These are phyloP conservation scores for Leishmania mexicana DNA, from an alignment of 208 protist species.

Conservation along the genomic window DNA sequence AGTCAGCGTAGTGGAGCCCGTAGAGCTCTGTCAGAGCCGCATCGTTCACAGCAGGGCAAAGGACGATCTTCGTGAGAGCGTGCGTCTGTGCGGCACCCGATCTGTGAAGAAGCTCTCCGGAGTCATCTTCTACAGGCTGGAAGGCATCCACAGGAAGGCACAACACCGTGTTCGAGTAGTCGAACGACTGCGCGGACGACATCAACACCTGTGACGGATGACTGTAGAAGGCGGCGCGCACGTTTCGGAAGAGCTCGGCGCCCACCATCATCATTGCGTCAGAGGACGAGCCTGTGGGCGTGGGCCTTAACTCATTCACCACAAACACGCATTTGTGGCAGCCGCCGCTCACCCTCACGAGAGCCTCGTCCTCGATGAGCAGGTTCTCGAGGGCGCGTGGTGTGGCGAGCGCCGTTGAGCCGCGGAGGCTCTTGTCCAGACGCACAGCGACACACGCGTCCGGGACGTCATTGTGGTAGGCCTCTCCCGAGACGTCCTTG, in stretches of 20 bases:
- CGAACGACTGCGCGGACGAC: neutral
- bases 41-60: slow-evolving; percentile 57
- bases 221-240: slow-evolving; percentile 45
- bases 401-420: slow-evolving; percentile 28
- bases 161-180: slow-evolving; percentile 24
- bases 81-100: neutral
- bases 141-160: slow-evolving; percentile 34
- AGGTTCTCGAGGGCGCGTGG: slow-evolving; percentile 28
- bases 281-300: slow-evolving; percentile 1
- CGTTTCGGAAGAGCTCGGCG: slow-evolving; percentile 67
- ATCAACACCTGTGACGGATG: slow-evolving; percentile 2
- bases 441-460: slow-evolving; percentile 25
- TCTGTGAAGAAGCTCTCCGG: slow-evolving; percentile 22
- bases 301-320: slow-evolving; percentile 7
- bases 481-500: neutral
- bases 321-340: slow-evolving; percentile 44
- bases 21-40: slow-evolving; percentile 51
- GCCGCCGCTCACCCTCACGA: slow-evolving; percentile 40
- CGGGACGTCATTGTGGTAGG: neutral
- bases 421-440: slow-evolving; percentile 45
- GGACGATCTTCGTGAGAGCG: slow-evolving; percentile 23
- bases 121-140: slow-evolving; percentile 24
- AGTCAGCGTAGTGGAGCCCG: slow-evolving; percentile 56
- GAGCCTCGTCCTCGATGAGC: slow-evolving; percentile 31
- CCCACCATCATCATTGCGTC: slow-evolving; percentile 21